These are phyloP conservation scores for Alectoria sarmentosa DNA, from an alignment of 495 filamentous ascomycete species.

Conservation along the genomic window DNA sequence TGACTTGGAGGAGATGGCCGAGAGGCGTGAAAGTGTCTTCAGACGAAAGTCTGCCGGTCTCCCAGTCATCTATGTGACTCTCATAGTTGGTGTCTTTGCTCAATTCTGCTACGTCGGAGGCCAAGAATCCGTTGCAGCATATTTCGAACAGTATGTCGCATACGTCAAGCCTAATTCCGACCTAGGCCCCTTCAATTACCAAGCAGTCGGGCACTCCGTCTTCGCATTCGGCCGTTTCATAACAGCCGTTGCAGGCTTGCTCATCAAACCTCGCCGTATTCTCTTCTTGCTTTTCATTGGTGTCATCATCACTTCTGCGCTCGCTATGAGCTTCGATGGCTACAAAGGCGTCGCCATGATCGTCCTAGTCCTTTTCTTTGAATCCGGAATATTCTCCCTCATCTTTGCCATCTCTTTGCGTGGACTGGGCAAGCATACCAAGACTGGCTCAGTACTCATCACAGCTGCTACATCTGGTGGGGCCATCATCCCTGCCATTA, in stretches of 20 bases:
- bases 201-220: slow-evolving; percentile 50
- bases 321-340: slow-evolving; percentile 49
- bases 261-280: slow-evolving; percentile 57
- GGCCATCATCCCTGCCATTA: slow-evolving; percentile 48
- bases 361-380: slow-evolving; percentile 53
- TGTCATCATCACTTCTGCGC: slow-evolving; percentile 46
- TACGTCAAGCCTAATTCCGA: slow-evolving; percentile 28
- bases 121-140: slow-evolving; percentile 52
- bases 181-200: slow-evolving; percentile 37
- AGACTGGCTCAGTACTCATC: slow-evolving; percentile 47
- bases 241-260: slow-evolving; percentile 46
- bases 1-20: slow-evolving; percentile 51
- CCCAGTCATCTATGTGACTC: slow-evolving; percentile 50
- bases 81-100: slow-evolving; percentile 48
- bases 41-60: slow-evolving; percentile 38
- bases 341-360: slow-evolving; percentile 42
- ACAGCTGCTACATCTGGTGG: slow-evolving; percentile 53
- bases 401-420: slow-evolving; percentile 55
- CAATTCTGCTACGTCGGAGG: slow-evolving; percentile 61
- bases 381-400: slow-evolving; percentile 54
- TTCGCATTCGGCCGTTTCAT: slow-evolving; percentile 60
- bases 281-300: slow-evolving; percentile 50
- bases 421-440: slow-evolving; percentile 54
- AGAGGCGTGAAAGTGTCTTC: slow-evolving; percentile 45
- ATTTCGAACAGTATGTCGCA: slow-evolving; percentile 38